Evolutionary conservation across 140 eudicot genomes (phyloP), one percentile per base, ranked within the genome.

Genomic region (Bidens hawaiensis): DNA sequence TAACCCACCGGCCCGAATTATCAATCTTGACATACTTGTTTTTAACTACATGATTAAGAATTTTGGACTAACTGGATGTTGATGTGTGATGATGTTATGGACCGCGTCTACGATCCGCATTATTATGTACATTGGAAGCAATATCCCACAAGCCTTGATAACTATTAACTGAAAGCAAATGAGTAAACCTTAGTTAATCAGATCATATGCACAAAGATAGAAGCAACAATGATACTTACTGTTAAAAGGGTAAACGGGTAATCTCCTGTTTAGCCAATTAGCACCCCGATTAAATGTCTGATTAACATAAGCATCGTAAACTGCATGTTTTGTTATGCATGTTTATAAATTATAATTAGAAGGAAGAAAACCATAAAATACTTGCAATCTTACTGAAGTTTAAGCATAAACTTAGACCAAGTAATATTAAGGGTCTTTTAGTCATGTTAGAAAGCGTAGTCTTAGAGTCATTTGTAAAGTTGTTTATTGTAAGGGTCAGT

Each of bases 41-140:
- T 12, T 47, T 36, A 54, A 48, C 72, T 15, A 22, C 12, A 54
- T 8, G 12, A 46, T 53, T 4, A 62, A 42, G 47, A 42, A 61
- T 19, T 40, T 9, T 38, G 41, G 40, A 46, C 70, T 40, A 46
- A 78, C 86, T 87, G 74, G 77, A 31, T 79, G 55, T 24, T 60
- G 77, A 34, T 64, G 69, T 51, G 73, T 80, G 66, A 85, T 75
- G 69, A 74, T 88, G 46, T 66, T 71, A n/a, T 80, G 87, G 46
- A 82, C 65, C 60, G 85, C 83, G 13, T 75, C 27, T 11, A 81
- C 68, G 3, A 86, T 21, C 65, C 87, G 82, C 71, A 88, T 62
- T 45, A 88, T 61, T 69, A 88, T 36, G 75, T 82, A 93, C 93
- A 93, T 85, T 2, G 99, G 96, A 42, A 88, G 79, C 23, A 83